phyloP scores from a whole-genome alignment of 805 yeast species.

The Wickerhamiella cacticola region DNA sequence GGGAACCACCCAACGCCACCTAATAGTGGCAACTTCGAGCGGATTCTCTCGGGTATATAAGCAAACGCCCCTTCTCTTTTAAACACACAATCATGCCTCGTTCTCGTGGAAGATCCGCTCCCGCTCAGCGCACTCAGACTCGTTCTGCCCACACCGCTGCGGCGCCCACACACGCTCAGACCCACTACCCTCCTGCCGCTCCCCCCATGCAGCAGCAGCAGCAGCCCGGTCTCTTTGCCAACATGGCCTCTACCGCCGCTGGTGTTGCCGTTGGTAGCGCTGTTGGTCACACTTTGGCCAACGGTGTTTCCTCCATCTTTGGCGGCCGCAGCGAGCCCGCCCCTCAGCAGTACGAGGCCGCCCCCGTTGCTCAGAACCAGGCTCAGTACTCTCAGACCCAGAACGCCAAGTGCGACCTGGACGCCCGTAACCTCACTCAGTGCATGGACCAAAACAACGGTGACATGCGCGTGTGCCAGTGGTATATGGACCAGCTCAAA shows the following conservation, averaged over 20 bases:
- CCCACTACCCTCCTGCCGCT: conserved; percentile 34
- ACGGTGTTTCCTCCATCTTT: conserved; percentile 81
- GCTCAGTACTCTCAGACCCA: conserved; percentile 31
- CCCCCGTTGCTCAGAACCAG: conserved; percentile 30
- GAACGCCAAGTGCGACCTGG: conserved; percentile 63
- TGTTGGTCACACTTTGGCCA: conserved; percentile 92
- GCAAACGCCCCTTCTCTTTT: neutral
- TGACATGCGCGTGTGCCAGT: conserved; percentile 94
- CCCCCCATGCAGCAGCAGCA: conserved; percentile 37
- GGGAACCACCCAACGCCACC: neutral
- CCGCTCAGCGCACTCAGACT: conserved; percentile 22
- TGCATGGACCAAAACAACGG: conserved; percentile 91
- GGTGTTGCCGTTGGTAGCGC: conserved; percentile 99
- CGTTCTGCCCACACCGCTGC: conserved; percentile 32
- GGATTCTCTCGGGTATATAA: conserved; percentile 2
- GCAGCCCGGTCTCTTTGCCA: conserved; percentile 80
- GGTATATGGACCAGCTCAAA: conserved; percentile 91
- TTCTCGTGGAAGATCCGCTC: conserved; percentile 37
- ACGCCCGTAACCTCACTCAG: conserved; percentile 89
- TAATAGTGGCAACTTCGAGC: conserved; percentile 9
- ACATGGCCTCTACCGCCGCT: conserved; percentile 98
- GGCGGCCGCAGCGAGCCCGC: conserved; percentile 52
- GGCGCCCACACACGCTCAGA: conserved; percentile 44
- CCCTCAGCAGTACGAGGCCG: conserved; percentile 38
- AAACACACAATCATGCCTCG: conserved; percentile 21